These are phyloP conservation scores for Amaranthus tricolor DNA, from an alignment of 179 eudicot species.

Conservation along the genomic window DNA sequence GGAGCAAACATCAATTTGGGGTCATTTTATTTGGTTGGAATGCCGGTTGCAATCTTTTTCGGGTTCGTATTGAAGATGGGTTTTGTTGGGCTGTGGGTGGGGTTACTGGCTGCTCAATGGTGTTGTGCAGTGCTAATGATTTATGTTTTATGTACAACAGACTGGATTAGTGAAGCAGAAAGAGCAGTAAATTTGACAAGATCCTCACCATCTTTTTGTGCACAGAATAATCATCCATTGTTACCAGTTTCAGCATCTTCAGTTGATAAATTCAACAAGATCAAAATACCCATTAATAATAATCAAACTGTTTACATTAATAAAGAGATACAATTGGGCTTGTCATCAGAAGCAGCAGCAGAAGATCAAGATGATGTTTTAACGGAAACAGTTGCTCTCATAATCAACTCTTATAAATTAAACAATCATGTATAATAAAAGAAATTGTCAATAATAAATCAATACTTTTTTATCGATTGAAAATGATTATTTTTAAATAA, in stretches of 20 bases:
- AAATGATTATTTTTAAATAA: too few relatives aligned
- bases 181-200: slow-evolving; percentile 47
- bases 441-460: too few relatives aligned
- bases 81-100: slow-evolving; percentile 55
- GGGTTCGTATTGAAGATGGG: slow-evolving; percentile 51
- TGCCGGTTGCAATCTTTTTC: slow-evolving; percentile 50
- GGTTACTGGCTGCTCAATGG: slow-evolving; percentile 56
- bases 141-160: slow-evolving; percentile 36
- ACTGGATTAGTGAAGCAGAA: slow-evolving; percentile 44
- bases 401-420: too few relatives aligned
- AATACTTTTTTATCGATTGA: too few relatives aligned
- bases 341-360: too few relatives aligned
- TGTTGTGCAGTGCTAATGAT: slow-evolving; percentile 51
- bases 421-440: too few relatives aligned
- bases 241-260: slow-evolving; percentile 28
- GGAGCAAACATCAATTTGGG: slow-evolving; percentile 63
- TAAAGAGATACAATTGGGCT: too few relatives aligned
- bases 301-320: too few relatives aligned
- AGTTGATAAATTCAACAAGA: too few relatives aligned
- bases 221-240: neutral
- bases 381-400: too few relatives aligned
- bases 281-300: too few relatives aligned
- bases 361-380: too few relatives aligned
- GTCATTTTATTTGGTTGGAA: slow-evolving; percentile 58
- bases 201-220: neutral